Percentiles rank a stretch among this genome's conserved stretches.
Evolutionary conservation across 306 rosid species (phyloP).

Genomic region (Vigna reflexopilosa): DNA sequence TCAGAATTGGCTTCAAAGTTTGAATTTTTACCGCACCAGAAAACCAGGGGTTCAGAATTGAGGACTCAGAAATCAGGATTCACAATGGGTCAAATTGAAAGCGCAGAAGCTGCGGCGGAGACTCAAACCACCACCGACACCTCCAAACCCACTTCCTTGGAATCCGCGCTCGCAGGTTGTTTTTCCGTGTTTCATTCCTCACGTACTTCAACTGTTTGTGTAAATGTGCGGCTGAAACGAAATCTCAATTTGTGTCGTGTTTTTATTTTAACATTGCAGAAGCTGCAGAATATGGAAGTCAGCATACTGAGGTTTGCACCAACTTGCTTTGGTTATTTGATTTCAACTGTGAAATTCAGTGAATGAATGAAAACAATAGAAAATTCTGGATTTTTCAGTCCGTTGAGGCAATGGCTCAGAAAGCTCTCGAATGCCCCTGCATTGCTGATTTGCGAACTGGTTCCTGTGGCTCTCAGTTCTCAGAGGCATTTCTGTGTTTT

Average conservation of each 20-base stretch:
- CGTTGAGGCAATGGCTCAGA: slow-evolving; percentile 83
- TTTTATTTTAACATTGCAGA: slow-evolving; percentile 58
- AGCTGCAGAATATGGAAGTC: slow-evolving; percentile 83
- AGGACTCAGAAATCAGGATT: background rate
- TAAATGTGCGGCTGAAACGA: slow-evolving; percentile 32
- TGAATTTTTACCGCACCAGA: background rate
- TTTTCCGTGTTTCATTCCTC: background rate
- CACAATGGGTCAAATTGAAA: slow-evolving; percentile 47
- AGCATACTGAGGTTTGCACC: slow-evolving; percentile 66
- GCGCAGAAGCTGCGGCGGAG: slow-evolving; percentile 29
- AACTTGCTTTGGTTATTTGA: background rate
- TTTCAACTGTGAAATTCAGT: slow-evolving; percentile 32
- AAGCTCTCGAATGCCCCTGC: slow-evolving; percentile 94
- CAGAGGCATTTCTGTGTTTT: slow-evolving; percentile 86
- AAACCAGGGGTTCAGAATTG: background rate
- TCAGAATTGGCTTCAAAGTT: background rate
- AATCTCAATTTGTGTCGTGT: slow-evolving; percentile 27
- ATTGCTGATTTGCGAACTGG: slow-evolving; percentile 86
- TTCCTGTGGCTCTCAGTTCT: slow-evolving; percentile 80
- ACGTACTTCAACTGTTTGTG: slow-evolving; percentile 44
- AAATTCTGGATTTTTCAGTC: slow-evolving; percentile 59
- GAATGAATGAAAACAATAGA: slow-evolving; percentile 22
- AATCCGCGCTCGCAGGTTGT: slow-evolving; percentile 68
- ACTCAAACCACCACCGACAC: background rate
- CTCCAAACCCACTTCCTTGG: slow-evolving; percentile 55